Conservation (phyloP, 805 yeast genomes). For the Saccharomyces kudriavzevii region DNA sequence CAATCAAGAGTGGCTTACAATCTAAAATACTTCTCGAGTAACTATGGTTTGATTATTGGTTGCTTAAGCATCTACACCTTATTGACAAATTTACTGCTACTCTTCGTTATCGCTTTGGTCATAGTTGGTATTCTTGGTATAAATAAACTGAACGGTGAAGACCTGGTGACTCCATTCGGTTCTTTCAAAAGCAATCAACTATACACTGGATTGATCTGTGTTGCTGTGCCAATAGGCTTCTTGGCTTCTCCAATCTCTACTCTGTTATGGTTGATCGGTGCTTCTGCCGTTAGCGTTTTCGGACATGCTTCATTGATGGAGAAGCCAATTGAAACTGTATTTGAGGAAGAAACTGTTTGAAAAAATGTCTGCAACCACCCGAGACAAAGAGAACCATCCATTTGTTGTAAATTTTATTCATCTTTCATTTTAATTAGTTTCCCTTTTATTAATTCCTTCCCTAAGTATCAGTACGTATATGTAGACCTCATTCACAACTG, state of each 20-base stretch:
- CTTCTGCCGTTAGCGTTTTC: conserved; percentile 67
- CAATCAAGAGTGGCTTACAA: conserved; percentile 86
- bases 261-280: conserved; percentile 84
- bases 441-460: not conserved
- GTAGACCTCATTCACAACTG: not conserved
- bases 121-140: conserved; percentile 73
- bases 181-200: conserved; percentile 68
- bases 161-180: conserved; percentile 67
- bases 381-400: not conserved
- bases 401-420: not conserved
- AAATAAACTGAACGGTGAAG: conserved; percentile 71
- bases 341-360: conserved; percentile 59
- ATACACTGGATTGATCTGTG: conserved; percentile 70
- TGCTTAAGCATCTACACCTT: conserved; percentile 75
- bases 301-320: conserved; percentile 88
- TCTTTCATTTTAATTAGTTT: not conserved
- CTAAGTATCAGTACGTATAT: not conserved
- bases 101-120: conserved; percentile 74
- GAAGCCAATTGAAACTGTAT: conserved; percentile 91
- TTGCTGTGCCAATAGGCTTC: conserved; percentile 75
- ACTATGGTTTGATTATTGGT: conserved; percentile 68
- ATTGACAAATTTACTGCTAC: conserved; percentile 72
- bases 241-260: conserved; percentile 86
- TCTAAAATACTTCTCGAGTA: conserved; percentile 77
- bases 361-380: not conserved